Percentiles rank a stretch among this genome's conserved stretches.
Evolutionary conservation across 1,139 yeast species (phyloP).

Genomic region (Scheffersomyces illinoinensis): DNA sequence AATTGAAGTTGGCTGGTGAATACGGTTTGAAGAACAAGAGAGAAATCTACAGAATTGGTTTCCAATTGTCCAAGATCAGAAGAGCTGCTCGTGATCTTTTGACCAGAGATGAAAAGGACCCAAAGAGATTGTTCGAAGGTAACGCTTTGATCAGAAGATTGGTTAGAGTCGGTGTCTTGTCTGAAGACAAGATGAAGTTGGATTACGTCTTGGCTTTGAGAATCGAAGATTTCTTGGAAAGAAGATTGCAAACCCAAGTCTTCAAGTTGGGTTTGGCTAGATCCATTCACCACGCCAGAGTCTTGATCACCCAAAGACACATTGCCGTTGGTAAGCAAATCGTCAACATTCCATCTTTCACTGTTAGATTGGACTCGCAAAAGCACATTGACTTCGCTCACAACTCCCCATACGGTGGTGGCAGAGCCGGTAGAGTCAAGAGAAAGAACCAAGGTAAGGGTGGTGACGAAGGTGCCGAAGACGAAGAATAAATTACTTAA

Average conservation of each 20-base stretch:
- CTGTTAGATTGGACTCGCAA: constrained; percentile 99
- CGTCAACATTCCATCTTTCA: constrained; percentile 98
- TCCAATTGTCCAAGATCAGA: constrained; percentile 99
- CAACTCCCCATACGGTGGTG: constrained; percentile 99
- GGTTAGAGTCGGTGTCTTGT: constrained; percentile 97
- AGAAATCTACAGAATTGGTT: constrained; percentile 98
- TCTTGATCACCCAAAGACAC: constrained; percentile 97
- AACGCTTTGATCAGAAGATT: constrained; percentile 98
- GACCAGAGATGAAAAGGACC: constrained; percentile 99
- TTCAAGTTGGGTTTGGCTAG: constrained; percentile 99
- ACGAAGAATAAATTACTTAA: constrained; percentile 53
- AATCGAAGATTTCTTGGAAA: constrained; percentile 99
- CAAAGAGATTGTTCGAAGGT: constrained; percentile 99
- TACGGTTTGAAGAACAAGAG: constrained; percentile 99
- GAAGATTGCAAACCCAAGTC: constrained; percentile 99
- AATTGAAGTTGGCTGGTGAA: constrained; percentile 99
- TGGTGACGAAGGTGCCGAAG: constrained; percentile 68
- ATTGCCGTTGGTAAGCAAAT: constrained; percentile 99
- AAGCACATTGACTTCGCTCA: constrained; percentile 99
- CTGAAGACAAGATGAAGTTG: constrained; percentile 99
- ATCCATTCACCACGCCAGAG: constrained; percentile 99
- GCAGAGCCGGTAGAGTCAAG: constrained; percentile 99
- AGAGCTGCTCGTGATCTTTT: constrained; percentile 99
- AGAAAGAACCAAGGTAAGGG: constrained; percentile 88
- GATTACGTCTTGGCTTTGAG: constrained; percentile 99